phyloP scores from a whole-genome alignment of 164 flowering plant genomes.

The Tinospora cordifolia region DNA sequence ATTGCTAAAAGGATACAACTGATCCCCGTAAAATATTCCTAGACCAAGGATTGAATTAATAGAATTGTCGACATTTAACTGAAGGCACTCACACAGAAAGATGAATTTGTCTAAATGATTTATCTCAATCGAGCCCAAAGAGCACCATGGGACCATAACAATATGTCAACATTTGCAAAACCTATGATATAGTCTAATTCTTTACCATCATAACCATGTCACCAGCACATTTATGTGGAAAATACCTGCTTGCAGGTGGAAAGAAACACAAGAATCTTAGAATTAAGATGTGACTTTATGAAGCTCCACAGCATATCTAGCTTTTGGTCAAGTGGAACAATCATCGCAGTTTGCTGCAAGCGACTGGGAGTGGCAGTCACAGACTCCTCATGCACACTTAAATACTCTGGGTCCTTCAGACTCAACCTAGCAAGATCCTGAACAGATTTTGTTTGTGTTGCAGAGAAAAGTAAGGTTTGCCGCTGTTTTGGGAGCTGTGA shows the following conservation, averaged over 20 bases:
- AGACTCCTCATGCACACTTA: constrained; percentile 87
- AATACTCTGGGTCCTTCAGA: constrained; percentile 85
- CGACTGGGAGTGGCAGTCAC: constrained; percentile 68
- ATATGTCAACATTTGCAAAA: background rate
- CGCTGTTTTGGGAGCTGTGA: constrained; percentile 79
- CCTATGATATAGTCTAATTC: background rate
- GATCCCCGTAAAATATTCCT: background rate
- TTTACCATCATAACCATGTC: background rate
- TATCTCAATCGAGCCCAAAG: background rate
- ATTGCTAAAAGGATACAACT: background rate
- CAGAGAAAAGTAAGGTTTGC: constrained; percentile 90
- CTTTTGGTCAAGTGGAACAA: constrained; percentile 78
- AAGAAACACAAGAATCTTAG: constrained; percentile 81
- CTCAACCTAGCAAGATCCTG: constrained; percentile 96
- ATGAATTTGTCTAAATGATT: no score
- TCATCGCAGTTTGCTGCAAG: constrained; percentile 65
- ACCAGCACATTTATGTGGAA: background rate
- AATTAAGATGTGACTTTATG: constrained; percentile 72
- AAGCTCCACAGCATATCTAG: constrained; percentile 92
- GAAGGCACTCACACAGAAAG: no score
- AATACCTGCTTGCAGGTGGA: constrained; percentile 87
- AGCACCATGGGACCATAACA: background rate
- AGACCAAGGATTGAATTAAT: background rate
- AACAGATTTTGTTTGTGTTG: constrained; percentile 91
- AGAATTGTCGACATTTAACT: no score